Evolutionary conservation across 352 stramenopile genomes (phyloP), one percentile per base, ranked within the genome.

Genomic region (Phytopythium kandeliae): DNA sequence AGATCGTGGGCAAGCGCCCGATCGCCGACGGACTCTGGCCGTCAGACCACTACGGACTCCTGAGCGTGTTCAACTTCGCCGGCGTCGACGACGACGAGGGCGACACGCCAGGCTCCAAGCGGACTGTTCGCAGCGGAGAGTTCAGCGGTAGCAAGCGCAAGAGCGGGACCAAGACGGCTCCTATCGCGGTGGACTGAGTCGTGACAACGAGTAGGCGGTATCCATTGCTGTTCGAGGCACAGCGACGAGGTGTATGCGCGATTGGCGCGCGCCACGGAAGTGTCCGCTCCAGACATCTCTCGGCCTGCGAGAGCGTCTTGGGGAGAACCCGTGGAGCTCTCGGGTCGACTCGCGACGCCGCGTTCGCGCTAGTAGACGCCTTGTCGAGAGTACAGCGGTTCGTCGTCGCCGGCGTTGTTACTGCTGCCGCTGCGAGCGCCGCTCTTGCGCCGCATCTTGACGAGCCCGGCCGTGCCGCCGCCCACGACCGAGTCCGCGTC

Each of bases 21-120:
- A 89, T 92, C 34, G 62, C 69, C 3, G 71, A 87, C n/a, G 65
- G 69, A 28, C 37, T 89, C 4, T 92, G 80, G 80, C 55, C 73
- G 5, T 92, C 81, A 2, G 78, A 92, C 46, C 81, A 92, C 43
- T 92, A 85, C 60, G 81, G 81, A 8, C 48, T 92, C 16, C 57
- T 86, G 47, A 65, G 67, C 34, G 69, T 63, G 0, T 84, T 83
- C 47, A 62, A 54, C 3, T 70, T 85, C 45, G 41, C 42, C 6
- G 44, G 37, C 13, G 40, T 65, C 25, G 51, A 68, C 7, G 22
- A 54, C 6, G 11, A 10, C 31, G n/a, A n/a, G n/a, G 38, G 62
- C 15, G 17, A 47, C 4, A 38, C 30, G 17, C 11, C 30, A n/a
- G 30, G 45, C 10, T 28, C 45, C 2, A 51, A 51, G 28, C 45